A percentile compares a stretch with the other conserved stretches of the same genome.
Evolutionary conservation across 768 basidiomycete species (phyloP).

Genomic region (Serendipita sp.): DNA sequence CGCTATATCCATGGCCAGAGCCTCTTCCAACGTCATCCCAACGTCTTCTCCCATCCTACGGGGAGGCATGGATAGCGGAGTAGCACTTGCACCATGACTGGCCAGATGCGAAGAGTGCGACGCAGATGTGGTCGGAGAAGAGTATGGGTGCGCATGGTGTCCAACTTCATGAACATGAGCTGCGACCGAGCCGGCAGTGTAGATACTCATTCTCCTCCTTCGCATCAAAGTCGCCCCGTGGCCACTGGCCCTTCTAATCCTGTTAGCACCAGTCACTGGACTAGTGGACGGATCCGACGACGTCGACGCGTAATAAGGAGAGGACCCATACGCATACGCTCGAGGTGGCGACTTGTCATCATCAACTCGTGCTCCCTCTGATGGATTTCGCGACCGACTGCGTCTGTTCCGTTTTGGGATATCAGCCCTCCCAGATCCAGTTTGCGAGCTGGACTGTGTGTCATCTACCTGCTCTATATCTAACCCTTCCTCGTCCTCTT

Average conservation of each 20-base stretch:
- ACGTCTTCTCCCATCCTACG: background rate
- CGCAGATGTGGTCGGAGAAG: background rate
- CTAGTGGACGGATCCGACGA: background rate
- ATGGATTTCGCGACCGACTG: constrained; percentile 22
- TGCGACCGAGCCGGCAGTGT: background rate
- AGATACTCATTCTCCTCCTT: background rate
- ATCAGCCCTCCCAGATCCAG: background rate
- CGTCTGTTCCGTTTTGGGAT: constrained; percentile 23
- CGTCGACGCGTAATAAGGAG: background rate
- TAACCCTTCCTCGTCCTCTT: constrained; percentile 23
- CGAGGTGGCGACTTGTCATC: background rate
- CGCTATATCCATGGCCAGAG: background rate
- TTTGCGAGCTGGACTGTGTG: background rate
- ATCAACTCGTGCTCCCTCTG: background rate
- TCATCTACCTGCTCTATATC: constrained; percentile 26
- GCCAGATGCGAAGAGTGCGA: too few species aligned
- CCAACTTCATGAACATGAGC: background rate
- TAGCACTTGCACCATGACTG: too few species aligned
- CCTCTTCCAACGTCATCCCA: background rate
- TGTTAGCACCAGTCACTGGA: background rate
- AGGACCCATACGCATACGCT: background rate
- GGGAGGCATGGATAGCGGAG: too few species aligned
- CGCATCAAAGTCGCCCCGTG: background rate
- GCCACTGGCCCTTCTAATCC: background rate
- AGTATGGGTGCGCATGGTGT: background rate